Percentiles rank a stretch among this genome's conserved stretches.
phyloP scores from a whole-genome alignment of 352 stramenopile genomes.

The Phytophthora fragariaefolia region DNA sequence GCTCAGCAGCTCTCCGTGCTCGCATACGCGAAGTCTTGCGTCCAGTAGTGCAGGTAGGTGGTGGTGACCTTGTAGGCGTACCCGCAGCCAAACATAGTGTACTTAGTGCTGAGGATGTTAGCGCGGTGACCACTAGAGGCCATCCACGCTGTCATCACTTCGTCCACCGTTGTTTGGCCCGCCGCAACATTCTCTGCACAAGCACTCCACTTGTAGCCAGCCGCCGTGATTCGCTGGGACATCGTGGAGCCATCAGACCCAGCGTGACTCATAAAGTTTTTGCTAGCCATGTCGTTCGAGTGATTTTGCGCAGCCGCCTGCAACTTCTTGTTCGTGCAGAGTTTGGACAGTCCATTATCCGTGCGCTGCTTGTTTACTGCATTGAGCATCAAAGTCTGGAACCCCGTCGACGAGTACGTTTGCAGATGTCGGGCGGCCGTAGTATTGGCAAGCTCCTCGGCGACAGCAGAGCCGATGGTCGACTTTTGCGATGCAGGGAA shows the following conservation, averaged over 20 bases:
- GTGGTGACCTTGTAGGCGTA: conserved; percentile 31
- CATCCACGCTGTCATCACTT: conserved; percentile 58
- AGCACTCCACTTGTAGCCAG: conserved; percentile 49
- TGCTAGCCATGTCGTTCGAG: conserved; percentile 37
- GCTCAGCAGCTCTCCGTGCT: conserved; percentile 27
- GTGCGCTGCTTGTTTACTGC: conserved; percentile 52
- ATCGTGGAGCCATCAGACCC: conserved; percentile 43
- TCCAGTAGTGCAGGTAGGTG: conserved; percentile 55
- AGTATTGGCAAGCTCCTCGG: conserved; percentile 9
- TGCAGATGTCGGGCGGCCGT: conserved; percentile 25
- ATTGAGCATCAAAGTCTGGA: conserved; percentile 39
- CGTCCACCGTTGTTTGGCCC: conserved; percentile 38
- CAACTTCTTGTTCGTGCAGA: conserved; percentile 45
- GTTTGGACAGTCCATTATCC: conserved; percentile 30
- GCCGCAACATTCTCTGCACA: conserved; percentile 55
- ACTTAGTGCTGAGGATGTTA: conserved; percentile 41
- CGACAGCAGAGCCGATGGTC: conserved; percentile 8
- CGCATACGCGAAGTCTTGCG: conserved; percentile 43
- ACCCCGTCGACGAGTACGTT: conserved; percentile 34
- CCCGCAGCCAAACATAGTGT: conserved; percentile 29
- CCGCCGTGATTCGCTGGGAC: conserved; percentile 33
- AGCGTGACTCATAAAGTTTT: conserved; percentile 54
- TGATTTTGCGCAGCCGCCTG: conserved; percentile 14
- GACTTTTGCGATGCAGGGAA: not conserved
- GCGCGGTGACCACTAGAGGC: conserved; percentile 41